phyloP scores from a whole-genome alignment of 768 basidiomycete genomes.

The Boletus rubroflammeus region DNA sequence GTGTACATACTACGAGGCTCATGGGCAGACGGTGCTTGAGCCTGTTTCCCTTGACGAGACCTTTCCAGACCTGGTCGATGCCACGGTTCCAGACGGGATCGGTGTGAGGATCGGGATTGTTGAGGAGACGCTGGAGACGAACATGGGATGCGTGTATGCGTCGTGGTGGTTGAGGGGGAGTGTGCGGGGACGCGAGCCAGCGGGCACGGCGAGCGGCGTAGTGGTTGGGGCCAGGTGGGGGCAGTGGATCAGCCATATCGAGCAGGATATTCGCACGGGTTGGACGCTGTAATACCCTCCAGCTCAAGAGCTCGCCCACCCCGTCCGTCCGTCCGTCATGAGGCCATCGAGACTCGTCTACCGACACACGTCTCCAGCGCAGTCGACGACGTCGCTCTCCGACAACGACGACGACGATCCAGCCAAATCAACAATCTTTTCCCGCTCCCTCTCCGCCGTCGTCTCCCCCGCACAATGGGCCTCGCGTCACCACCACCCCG shows the following conservation, averaged over 20 bases:
- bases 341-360: constrained; percentile 36
- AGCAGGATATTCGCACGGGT: constrained; percentile 20
- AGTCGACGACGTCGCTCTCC: constrained; percentile 75
- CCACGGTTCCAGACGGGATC: constrained; percentile 56
- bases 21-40: constrained; percentile 64
- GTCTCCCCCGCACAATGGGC: constrained; percentile 69
- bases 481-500: constrained; percentile 33
- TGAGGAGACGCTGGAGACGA: constrained; percentile 51
- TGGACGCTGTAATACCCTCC: not conserved
- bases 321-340: constrained; percentile 11
- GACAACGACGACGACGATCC: constrained; percentile 70
- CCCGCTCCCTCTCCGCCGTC: constrained; percentile 35
- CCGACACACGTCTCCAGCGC: constrained; percentile 47
- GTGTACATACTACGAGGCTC: constrained; percentile 51
- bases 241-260: constrained; percentile 37
- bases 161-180: constrained; percentile 8
- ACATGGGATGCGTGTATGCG: constrained; percentile 40
- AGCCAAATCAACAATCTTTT: constrained; percentile 43
- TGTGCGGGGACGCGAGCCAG: constrained; percentile 46
- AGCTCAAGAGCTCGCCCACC: not conserved
- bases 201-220: constrained; percentile 60
- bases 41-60: constrained; percentile 52
- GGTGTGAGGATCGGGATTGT: constrained; percentile 42
- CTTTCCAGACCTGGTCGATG: constrained; percentile 60
- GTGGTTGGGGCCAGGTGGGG: constrained; percentile 59